Evolutionary conservation across 805 yeast genomes (phyloP).

Genomic region (Kurtzmaniella fragi): DNA sequence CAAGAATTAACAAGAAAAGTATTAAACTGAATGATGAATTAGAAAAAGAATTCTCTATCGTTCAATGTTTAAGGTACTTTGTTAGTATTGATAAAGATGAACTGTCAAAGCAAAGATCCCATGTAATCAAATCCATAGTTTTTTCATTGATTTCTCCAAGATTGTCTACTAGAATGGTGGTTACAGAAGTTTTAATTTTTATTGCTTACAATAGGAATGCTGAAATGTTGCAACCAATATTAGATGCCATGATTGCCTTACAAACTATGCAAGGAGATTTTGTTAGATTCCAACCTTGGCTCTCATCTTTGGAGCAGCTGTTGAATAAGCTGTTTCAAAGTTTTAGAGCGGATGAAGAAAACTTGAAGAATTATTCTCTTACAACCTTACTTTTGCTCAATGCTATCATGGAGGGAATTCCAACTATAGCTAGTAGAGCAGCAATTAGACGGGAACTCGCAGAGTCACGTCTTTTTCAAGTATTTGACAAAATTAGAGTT

Average conservation of each 20-base stretch:
- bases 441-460: constrained; percentile 30
- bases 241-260: constrained; percentile 27
- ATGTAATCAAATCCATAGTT: constrained; percentile 32
- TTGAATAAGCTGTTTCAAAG: constrained; percentile 23
- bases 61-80: constrained; percentile 33
- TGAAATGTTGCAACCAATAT: constrained; percentile 19
- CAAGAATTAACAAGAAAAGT: constrained; percentile 35
- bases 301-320: constrained; percentile 29
- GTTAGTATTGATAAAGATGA: constrained; percentile 21
- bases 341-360: constrained; percentile 6
- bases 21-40: constrained; percentile 42
- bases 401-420: constrained; percentile 25
- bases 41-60: constrained; percentile 34
- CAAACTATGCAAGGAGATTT: constrained; percentile 33
- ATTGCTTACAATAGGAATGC: constrained; percentile 21
- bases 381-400: constrained; percentile 34
- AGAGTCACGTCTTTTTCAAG: constrained; percentile 29
- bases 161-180: constrained; percentile 33
- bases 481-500: constrained; percentile 29
- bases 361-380: constrained; percentile 27
- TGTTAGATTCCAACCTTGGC: constrained; percentile 38
- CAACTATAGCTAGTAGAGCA: constrained; percentile 21
- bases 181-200: constrained; percentile 39
- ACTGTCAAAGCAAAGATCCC: constrained; percentile 19
- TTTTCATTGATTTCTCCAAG: constrained; percentile 37